These are phyloP conservation scores for Limnomonas spitsbergensis DNA, from an alignment of 139 green algal species.

Conservation along the genomic window DNA sequence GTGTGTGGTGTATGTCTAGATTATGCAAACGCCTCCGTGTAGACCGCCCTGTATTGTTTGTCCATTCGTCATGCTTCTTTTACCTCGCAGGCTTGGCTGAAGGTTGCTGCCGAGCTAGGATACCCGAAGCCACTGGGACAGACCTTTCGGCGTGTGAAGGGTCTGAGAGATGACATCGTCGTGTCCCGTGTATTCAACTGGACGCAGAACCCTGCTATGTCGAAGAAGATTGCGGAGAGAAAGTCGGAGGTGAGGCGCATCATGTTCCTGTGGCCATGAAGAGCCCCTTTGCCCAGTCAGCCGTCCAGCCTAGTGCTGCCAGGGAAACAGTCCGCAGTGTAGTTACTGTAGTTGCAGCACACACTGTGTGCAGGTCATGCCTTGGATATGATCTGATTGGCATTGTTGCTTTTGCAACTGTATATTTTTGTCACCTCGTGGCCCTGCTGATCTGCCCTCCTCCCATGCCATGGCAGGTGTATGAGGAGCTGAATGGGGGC, in stretches of 20 bases:
- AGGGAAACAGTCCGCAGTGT: no score
- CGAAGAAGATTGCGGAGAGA: constrained; percentile 61
- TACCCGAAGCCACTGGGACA: constrained; percentile 68
- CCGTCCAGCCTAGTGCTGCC: no score
- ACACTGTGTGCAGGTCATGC: no score
- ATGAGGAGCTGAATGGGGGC: constrained; percentile 22
- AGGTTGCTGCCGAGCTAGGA: constrained; percentile 77
- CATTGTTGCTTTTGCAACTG: background rate
- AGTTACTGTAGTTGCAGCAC: no score
- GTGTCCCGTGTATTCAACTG: constrained; percentile 87
- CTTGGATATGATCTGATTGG: background rate
- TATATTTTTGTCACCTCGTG: no score
- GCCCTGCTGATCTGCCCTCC: no score
- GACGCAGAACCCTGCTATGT: constrained; percentile 75
- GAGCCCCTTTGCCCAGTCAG: no score
- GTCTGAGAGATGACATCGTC: constrained; percentile 89
- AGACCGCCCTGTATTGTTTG: background rate
- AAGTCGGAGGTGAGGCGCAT: constrained; percentile 74
- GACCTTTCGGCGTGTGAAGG: constrained; percentile 58
- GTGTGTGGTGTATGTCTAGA: background rate
- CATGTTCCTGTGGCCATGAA: no score
- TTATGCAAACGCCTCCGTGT: no score
- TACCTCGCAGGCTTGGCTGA: constrained; percentile 56
- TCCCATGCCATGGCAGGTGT: constrained; percentile 18
- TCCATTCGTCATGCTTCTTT: background rate